Conservation (phyloP, 1,284 basidiomycete species). For the Fomes fomentarius region DNA sequence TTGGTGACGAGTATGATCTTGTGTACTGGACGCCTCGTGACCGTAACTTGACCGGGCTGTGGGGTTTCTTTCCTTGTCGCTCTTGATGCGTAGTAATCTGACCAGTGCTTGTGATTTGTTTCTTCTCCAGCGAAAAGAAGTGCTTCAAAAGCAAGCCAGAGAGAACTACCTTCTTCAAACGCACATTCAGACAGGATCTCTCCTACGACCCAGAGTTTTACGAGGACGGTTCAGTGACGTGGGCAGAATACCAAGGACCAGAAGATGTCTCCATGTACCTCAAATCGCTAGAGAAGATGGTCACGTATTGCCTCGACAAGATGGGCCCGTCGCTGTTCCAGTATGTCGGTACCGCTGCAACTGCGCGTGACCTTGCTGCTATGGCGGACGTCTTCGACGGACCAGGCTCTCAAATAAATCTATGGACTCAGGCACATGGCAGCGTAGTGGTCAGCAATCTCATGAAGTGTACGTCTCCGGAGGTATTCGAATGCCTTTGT, state of each 20-base stretch:
- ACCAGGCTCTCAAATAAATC: slow-evolving; percentile 4
- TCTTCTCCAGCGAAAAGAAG: too few species aligned
- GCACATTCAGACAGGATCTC: too few species aligned
- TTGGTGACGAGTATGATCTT: not conserved
- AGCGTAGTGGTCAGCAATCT: slow-evolving; percentile 7
- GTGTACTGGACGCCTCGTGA: not conserved
- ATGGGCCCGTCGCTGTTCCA: not conserved
- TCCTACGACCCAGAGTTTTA: too few species aligned
- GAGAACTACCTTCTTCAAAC: too few species aligned
- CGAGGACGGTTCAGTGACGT: not conserved
- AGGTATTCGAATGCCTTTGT: not conserved
- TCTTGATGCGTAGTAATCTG: too few species aligned
- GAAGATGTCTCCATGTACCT: not conserved
- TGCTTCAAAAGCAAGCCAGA: too few species aligned
- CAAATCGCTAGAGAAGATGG: not conserved
- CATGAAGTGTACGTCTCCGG: slow-evolving; percentile 5
- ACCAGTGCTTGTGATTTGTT: too few species aligned
- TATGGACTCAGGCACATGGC: slow-evolving; percentile 3
- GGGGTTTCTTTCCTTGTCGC: too few species aligned
- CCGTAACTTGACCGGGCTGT: too few species aligned
- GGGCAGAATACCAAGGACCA: not conserved
- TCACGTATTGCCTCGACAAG: not conserved
- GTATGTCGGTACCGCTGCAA: slow-evolving; percentile 13
- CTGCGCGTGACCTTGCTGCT: slow-evolving; percentile 8
- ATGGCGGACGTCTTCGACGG: slow-evolving; percentile 10